phyloP scores from a whole-genome alignment of 768 basidiomycete species.

The Amanita polypyramis region DNA sequence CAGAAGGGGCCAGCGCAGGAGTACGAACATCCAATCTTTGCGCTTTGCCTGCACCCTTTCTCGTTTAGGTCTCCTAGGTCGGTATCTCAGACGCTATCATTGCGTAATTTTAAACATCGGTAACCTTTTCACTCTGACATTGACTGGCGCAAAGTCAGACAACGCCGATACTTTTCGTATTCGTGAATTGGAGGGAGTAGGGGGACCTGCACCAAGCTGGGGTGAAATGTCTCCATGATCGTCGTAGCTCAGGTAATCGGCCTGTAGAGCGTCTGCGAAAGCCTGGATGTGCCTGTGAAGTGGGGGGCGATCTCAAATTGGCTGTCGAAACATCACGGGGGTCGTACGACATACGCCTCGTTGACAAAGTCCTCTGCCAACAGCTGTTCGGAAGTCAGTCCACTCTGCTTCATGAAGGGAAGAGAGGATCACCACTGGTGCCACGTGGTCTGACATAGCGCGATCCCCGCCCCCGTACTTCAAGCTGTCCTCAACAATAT shows the following conservation, averaged over 20 bases:
- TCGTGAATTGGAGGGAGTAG: slow-evolving; percentile 27
- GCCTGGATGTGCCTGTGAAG: slow-evolving; percentile 46
- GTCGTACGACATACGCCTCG: slow-evolving; percentile 44
- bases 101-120: neutral
- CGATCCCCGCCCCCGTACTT: neutral
- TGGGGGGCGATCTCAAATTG: neutral
- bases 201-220: slow-evolving; percentile 29
- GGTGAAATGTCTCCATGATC: slow-evolving; percentile 24
- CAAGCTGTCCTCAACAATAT: neutral
- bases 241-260: slow-evolving; percentile 41
- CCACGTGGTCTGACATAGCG: slow-evolving; percentile 2
- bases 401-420: neutral
- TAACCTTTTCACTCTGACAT: slow-evolving; percentile 71
- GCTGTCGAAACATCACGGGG: neutral
- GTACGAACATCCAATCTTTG: slow-evolving; percentile 66
- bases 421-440: neutral
- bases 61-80: slow-evolving; percentile 22
- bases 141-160: slow-evolving; percentile 86
- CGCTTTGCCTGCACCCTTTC: slow-evolving; percentile 45
- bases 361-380: slow-evolving; percentile 54
- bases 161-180: slow-evolving; percentile 75
- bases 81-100: slow-evolving; percentile 8
- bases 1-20: slow-evolving; percentile 82
- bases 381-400: slow-evolving; percentile 16
- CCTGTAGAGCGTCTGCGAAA: slow-evolving; percentile 63